Conservation (phyloP, 176 grass and related monocot species). For the Carex littledalei region DNA sequence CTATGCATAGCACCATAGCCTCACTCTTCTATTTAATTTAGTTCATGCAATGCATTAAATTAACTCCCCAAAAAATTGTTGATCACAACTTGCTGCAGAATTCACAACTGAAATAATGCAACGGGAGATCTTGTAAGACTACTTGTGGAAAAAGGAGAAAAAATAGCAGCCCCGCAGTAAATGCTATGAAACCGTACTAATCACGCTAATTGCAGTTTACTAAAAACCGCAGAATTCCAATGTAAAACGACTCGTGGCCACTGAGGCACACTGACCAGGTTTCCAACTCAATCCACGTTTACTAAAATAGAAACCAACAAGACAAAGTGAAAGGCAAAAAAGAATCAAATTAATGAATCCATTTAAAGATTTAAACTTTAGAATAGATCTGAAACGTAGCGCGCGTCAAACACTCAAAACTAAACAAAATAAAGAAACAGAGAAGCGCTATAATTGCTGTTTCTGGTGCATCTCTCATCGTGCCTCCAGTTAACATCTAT, state of each 20-base stretch:
- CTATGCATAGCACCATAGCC: no score
- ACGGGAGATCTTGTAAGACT: neutral
- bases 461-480: neutral
- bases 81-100: neutral
- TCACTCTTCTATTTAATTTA: no score
- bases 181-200: neutral
- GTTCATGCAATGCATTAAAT: neutral
- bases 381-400: neutral
- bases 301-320: neutral
- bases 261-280: neutral
- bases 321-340: neutral
- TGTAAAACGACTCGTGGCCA: neutral
- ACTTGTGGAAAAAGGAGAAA: neutral
- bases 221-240: slow-evolving; percentile 7
- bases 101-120: neutral
- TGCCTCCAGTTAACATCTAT: no score
- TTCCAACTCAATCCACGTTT: neutral
- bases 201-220: slow-evolving; percentile 9
- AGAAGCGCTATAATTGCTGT: neutral
- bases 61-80: neutral
- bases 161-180: neutral
- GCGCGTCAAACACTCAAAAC: neutral
- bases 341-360: neutral
- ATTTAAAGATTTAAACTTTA: neutral
- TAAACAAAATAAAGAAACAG: neutral